Conservation (phyloP, 257 asterid species). For the Solanum clarkiae region DNA sequence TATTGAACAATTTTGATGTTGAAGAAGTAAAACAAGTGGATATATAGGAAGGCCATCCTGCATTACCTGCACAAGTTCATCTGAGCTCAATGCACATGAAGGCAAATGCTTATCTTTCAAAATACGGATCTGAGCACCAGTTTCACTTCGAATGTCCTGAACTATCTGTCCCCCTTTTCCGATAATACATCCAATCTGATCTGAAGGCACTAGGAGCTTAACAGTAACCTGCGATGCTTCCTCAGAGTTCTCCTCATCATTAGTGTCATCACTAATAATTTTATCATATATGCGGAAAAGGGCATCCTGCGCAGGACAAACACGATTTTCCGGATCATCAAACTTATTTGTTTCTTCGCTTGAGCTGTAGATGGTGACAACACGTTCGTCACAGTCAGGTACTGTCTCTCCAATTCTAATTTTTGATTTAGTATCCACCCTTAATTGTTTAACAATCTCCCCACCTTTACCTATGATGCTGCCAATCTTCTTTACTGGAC, state of each 20-base stretch:
- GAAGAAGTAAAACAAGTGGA: background rate
- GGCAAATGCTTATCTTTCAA: constrained; percentile 15
- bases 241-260: constrained; percentile 6
- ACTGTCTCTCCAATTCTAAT: constrained; percentile 16
- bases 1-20: background rate
- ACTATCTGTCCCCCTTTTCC: constrained; percentile 21
- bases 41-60: background rate
- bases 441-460: constrained; percentile 15
- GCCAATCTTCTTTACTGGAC: constrained; percentile 11
- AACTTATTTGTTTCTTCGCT: constrained; percentile 14
- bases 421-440: constrained; percentile 11
- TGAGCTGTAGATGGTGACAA: constrained; percentile 15
- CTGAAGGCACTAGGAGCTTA: constrained; percentile 12
- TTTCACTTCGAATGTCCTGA: constrained; percentile 16
- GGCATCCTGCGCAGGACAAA: constrained; percentile 18
- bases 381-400: constrained; percentile 9
- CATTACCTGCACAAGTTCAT: constrained; percentile 18
- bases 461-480: constrained; percentile 20
- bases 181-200: constrained; percentile 15
- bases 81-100: constrained; percentile 13
- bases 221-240: constrained; percentile 5
- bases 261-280: constrained; percentile 6
- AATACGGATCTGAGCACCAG: constrained; percentile 15
- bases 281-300: constrained; percentile 13
- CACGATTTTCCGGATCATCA: constrained; percentile 3